Evolutionary conservation across 805 yeast species (phyloP).

Genomic region (Zygosaccharomyces kombuchaensis): DNA sequence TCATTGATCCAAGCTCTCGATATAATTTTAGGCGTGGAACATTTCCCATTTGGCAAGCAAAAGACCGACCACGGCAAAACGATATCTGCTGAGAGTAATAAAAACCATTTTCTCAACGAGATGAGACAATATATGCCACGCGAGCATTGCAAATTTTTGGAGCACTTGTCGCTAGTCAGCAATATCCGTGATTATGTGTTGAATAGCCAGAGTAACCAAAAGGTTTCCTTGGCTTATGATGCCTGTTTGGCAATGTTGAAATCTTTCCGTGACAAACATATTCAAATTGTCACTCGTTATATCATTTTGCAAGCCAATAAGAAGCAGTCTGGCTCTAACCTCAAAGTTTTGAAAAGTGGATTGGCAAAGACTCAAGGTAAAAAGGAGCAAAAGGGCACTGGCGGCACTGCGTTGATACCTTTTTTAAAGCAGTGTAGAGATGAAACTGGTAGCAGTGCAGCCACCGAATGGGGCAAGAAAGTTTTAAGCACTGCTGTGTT

Average conservation of each 20-base stretch:
- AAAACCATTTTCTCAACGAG: slow-evolving; percentile 61
- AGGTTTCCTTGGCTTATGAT: slow-evolving; percentile 70
- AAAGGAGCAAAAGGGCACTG: slow-evolving; percentile 75
- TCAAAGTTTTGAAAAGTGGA: slow-evolving; percentile 60
- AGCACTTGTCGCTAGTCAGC: slow-evolving; percentile 52
- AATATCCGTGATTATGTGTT: slow-evolving; percentile 63
- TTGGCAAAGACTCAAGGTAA: slow-evolving; percentile 46
- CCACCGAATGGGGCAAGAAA: slow-evolving; percentile 86
- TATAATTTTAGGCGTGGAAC: slow-evolving; percentile 68
- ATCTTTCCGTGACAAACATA: slow-evolving; percentile 85
- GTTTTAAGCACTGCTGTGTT: slow-evolving; percentile 51
- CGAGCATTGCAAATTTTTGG: slow-evolving; percentile 70
- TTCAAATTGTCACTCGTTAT: slow-evolving; percentile 86
- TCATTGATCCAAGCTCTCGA: slow-evolving; percentile 86
- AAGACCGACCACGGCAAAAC: slow-evolving; percentile 25
- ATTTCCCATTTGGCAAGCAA: slow-evolving; percentile 69
- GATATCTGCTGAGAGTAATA: slow-evolving; percentile 29
- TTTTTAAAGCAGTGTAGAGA: slow-evolving; percentile 93
- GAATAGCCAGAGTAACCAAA: slow-evolving; percentile 42
- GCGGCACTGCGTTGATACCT: slow-evolving; percentile 88
- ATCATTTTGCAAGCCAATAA: slow-evolving; percentile 73
- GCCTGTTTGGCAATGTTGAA: slow-evolving; percentile 87
- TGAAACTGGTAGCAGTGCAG: slow-evolving; percentile 92
- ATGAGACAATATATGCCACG: slow-evolving; percentile 92
- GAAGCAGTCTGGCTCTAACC: slow-evolving; percentile 48